Evolutionary conservation across 305 asterid species (phyloP).

Genomic region (Ilex paraguariensis): DNA sequence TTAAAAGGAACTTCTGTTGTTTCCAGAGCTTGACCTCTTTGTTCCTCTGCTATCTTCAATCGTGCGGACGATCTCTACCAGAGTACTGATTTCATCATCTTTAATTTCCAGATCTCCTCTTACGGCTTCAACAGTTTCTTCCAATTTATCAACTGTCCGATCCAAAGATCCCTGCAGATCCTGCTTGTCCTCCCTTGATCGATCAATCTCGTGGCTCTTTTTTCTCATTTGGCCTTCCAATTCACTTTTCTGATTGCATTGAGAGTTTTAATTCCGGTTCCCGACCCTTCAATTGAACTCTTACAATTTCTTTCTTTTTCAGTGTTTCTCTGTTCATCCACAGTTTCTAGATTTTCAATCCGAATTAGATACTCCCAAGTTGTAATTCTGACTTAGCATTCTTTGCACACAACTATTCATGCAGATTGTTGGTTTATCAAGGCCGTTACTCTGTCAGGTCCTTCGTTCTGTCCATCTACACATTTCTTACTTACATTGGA

Average conservation of each 20-base stretch:
- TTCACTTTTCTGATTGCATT: constrained; percentile 26
- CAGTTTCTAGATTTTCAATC: constrained; percentile 42
- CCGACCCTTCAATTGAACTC: constrained; percentile 29
- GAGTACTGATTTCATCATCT: constrained; percentile 54
- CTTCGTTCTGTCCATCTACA: constrained; percentile 44
- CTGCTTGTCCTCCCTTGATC: constrained; percentile 37
- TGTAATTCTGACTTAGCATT: constrained; percentile 50
- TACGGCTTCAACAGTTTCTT: constrained; percentile 55
- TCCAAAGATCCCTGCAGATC: constrained; percentile 35
- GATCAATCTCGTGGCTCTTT: constrained; percentile 32
- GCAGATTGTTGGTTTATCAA: constrained; percentile 40
- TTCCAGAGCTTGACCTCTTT: no score
- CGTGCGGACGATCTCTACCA: constrained; percentile 60
- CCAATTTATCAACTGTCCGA: constrained; percentile 48
- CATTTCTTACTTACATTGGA: constrained; percentile 25
- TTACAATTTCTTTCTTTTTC: constrained; percentile 50
- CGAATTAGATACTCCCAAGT: constrained; percentile 32
- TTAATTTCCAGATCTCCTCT: constrained; percentile 74
- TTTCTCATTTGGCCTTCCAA: constrained; percentile 37
- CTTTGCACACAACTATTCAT: constrained; percentile 44
- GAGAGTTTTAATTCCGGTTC: constrained; percentile 30
- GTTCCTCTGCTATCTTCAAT: constrained; percentile 47
- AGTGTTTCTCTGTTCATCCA: constrained; percentile 33
- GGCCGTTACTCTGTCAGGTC: constrained; percentile 25
- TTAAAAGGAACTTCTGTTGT: no score